Conservation (phyloP, 768 basidiomycete genomes). For the Glaciozyma martinii region DNA sequence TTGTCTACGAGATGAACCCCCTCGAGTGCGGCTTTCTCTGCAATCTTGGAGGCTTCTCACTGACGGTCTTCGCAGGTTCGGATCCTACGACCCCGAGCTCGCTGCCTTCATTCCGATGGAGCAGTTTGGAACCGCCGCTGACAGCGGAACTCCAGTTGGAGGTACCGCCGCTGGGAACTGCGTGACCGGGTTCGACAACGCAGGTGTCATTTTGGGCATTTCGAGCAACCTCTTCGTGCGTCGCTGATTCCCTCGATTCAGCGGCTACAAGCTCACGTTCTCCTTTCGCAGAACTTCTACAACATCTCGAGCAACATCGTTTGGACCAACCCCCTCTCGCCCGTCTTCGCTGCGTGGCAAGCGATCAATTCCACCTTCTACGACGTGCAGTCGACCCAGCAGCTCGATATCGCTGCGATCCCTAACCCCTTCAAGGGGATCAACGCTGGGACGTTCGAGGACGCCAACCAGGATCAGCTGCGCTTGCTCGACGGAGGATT, state of each 20-base stretch:
- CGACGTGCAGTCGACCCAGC: not conserved
- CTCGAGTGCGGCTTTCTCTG: not conserved
- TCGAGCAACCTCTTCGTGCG: constrained; percentile 44
- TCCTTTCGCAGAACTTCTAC: not conserved
- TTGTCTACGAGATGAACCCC: constrained; percentile 25
- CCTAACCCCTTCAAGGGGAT: constrained; percentile 39
- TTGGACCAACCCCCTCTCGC: not conserved
- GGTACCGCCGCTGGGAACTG: constrained; percentile 19
- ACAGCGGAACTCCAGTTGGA: not conserved
- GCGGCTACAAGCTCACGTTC: not conserved
- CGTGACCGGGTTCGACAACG: not conserved
- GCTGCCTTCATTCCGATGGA: constrained; percentile 50
- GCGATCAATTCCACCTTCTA: not conserved
- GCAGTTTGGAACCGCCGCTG: not conserved
- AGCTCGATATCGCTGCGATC: not conserved
- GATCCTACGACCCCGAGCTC: constrained; percentile 61
- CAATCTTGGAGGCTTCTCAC: not conserved
- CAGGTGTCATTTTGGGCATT: constrained; percentile 61
- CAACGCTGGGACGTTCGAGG: constrained; percentile 47
- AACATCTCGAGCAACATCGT: not conserved
- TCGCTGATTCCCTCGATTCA: not conserved
- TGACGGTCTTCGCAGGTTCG: constrained; percentile 39
- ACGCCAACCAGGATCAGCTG: constrained; percentile 49
- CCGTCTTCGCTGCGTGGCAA: not conserved
- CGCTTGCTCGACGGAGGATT: constrained; percentile 63